Conservation (phyloP, 2,329 filamentous ascomycete genomes). For the Zalaria sp. region DNA sequence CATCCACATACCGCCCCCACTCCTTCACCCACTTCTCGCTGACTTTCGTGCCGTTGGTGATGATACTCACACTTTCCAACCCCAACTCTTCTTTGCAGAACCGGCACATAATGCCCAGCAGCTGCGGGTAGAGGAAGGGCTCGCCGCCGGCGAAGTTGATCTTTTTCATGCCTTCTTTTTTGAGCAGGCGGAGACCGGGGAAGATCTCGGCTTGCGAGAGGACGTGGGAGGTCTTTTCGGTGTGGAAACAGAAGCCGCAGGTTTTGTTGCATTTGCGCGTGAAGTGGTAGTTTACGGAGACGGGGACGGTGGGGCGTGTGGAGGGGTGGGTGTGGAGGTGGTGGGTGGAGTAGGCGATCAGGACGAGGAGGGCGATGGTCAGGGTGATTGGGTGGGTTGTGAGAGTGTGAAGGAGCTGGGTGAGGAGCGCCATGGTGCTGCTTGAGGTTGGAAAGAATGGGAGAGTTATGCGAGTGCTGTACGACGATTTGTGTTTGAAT, state of each 20-base stretch:
- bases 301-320: constrained; percentile 9
- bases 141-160: constrained; percentile 43
- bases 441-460: too few relatives aligned
- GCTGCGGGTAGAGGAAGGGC: constrained; percentile 35
- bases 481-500: too few relatives aligned
- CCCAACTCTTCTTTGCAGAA: constrained; percentile 35
- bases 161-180: constrained; percentile 40
- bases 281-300: constrained; percentile 35
- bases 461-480: too few relatives aligned
- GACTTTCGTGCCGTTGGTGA: constrained; percentile 34
- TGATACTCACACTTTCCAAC: constrained; percentile 39
- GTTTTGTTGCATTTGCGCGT: constrained; percentile 33
- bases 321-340: not conserved
- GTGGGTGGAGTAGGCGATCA: not conserved
- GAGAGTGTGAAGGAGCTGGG: too few relatives aligned
- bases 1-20: too few relatives aligned
- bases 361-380: too few relatives aligned
- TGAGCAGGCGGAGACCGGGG: constrained; percentile 30
- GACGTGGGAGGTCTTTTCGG: constrained; percentile 33
- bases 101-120: constrained; percentile 28
- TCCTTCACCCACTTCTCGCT: too few relatives aligned
- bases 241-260: constrained; percentile 46
- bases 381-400: too few relatives aligned
- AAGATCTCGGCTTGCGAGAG: constrained; percentile 28
- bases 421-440: too few relatives aligned